Conservation (phyloP, 208 protist genomes). For the Strigomonas galati region DNA sequence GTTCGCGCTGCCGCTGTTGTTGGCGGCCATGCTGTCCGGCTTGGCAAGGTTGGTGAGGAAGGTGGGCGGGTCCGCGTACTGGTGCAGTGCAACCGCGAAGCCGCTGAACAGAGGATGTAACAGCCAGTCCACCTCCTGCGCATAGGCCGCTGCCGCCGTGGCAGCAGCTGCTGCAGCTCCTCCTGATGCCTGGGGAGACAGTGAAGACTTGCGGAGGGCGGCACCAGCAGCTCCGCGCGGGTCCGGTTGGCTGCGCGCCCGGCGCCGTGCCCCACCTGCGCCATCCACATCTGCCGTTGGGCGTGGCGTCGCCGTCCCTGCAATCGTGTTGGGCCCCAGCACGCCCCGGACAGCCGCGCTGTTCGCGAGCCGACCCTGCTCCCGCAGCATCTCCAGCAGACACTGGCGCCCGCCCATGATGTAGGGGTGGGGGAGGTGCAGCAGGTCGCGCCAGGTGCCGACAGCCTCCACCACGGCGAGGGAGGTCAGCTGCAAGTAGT, state of each 20-base stretch:
- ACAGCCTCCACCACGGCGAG: constrained; percentile 36
- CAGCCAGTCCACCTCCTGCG: background rate
- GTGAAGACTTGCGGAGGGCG: background rate
- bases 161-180: background rate
- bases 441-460: constrained; percentile 17
- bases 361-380: constrained; percentile 24
- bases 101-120: background rate
- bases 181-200: background rate
- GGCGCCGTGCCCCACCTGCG: too few relatives aligned
- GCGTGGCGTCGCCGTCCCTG: too few relatives aligned
- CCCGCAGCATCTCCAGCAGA: constrained; percentile 31
- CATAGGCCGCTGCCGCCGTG: background rate
- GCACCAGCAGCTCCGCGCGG: background rate
- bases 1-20: background rate
- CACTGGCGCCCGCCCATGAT: constrained; percentile 40
- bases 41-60: background rate
- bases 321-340: too few relatives aligned
- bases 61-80: background rate
- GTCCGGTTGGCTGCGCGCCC: too few relatives aligned
- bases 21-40: background rate
- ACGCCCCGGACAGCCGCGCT: constrained; percentile 21
- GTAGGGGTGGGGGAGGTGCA: constrained; percentile 29
- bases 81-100: background rate
- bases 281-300: too few relatives aligned
- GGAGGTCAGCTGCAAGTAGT: constrained; percentile 31